Evolutionary conservation across 768 basidiomycete genomes (phyloP), one percentile per base, ranked within the genome.

Genomic region (Pisolithus albus): DNA sequence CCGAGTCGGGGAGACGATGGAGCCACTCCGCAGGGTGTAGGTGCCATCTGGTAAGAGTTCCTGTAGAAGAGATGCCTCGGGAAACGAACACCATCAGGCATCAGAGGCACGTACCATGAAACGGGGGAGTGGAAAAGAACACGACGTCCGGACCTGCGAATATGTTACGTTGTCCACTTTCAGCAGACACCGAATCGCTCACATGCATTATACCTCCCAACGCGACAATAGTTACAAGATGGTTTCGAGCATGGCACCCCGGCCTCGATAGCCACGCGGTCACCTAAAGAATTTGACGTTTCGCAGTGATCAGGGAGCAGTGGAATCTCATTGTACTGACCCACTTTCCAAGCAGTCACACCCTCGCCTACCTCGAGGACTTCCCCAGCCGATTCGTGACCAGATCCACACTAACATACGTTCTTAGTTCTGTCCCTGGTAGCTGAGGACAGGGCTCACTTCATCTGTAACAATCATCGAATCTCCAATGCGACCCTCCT

Each of bases 61-160:
- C 82, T 83, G 52, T 37, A 48, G 28, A 10, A 11, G 16, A 44
- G 43, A 15, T 41, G 2, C 4, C 16, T 8, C 15, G 56, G 28
- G 52, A 32, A 10, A 11, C 13, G 24, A 43, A n/a, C 19, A 5
- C 24, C 32, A 38, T 6, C 28, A 44, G 26, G 21, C 18, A 16
- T 13, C 19, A 19, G 19, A 30, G 5, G 16, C 19, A 49, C 65
- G 30, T 53, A 80, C 82, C 82, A 53, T 84, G 82, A 67, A 72
- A 83, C 5, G 83, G 83, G 19, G 83, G 83, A 1, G 83, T 84
- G 10, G 83, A 85, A 63, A 85, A 83, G 68, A 85, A 85, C 32
- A 84, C 82, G 30, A 76, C 66, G 32, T 74, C 68, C 19, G 72
- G 72, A 45, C 67, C 67, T 70, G 32, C 45, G 26, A 23, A 41